A percentile compares a stretch with the other conserved stretches of the same genome.
Conservation (phyloP, 768 basidiomycete species). For the Boletus insuetus region DNA sequence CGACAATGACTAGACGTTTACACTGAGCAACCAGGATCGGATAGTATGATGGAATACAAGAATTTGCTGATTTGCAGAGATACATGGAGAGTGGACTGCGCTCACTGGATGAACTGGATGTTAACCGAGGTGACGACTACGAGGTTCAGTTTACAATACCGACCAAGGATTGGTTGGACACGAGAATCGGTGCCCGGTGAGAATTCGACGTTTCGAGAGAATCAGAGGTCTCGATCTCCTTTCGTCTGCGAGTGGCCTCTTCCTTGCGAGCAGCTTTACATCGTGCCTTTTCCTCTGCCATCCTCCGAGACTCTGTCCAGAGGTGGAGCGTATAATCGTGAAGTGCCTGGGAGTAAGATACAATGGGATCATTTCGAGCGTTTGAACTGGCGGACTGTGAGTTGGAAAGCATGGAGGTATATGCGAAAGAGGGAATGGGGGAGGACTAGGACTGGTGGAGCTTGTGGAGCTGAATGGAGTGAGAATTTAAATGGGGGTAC, state of each 20-base stretch:
- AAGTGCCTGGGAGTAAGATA: conserved; percentile 59
- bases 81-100: conserved; percentile 11
- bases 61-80: conserved; percentile 11
- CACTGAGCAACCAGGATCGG: not conserved
- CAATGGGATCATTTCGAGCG: conserved; percentile 35
- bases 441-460: conserved; percentile 7
- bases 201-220: conserved; percentile 5
- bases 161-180: conserved; percentile 4
- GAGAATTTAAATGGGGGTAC: conserved; percentile 28
- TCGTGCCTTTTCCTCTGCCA: conserved; percentile 50
- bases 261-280: conserved; percentile 28
- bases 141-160: conserved; percentile 13
- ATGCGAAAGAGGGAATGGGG: conserved; percentile 5
- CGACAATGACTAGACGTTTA: conserved; percentile 1
- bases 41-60: conserved; percentile 15
- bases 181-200: conserved; percentile 3
- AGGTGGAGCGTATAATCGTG: conserved; percentile 65
- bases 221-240: conserved; percentile 15
- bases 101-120: conserved; percentile 11
- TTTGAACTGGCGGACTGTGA: conserved; percentile 8
- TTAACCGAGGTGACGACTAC: conserved; percentile 11
- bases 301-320: conserved; percentile 64
- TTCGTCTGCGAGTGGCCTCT: conserved; percentile 25
- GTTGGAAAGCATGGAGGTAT: conserved; percentile 14
- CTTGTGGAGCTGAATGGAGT: not conserved